Base-by-base conservation (phyloP, 2,329 filamentous ascomycete species). In the Ustilaginoidea virens region DNA sequence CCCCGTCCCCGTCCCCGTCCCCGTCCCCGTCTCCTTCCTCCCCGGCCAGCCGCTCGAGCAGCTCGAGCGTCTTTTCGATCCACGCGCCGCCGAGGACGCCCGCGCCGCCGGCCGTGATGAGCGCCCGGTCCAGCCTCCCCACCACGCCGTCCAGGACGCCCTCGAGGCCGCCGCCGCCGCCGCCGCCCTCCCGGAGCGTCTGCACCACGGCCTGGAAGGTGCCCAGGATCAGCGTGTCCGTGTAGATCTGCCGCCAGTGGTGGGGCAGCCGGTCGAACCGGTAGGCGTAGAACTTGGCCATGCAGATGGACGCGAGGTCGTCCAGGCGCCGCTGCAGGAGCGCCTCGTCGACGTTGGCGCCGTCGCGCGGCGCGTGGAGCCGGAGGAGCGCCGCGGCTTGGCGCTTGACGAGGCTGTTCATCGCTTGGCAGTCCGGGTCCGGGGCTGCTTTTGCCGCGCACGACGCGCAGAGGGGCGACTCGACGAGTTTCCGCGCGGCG, bases 91-190 rank as follows among this genome's bases (percentile, higher is more conserved):
- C 64, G 31, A 80, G 58, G 1, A 46, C 37, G 1, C 65, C 60
- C 2, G 69, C 69, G 0, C 67, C 77, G 1, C 79, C 80, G 0
- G 80, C 70, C 30, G 85, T 66, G 25, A 92, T 81, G 25, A 92
- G 52, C 0, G 79, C 75, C 48, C 74, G 72, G 42, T 94, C 86
- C 2, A 96, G 61, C 1, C 64, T 54, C 30, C 64, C 62, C 19
- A 92, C 66, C 2, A 79, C 58, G 2, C 60, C 49, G 19, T 69
- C 61, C 4, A 85, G 45, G 3, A 35, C 30, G 7, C 31, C 28
- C 17, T 42, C 39, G 5, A 39, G 32, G 2, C 38, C 34, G 8
- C 25, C 26, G 3, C 17, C 27, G 7, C 22, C 27, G 4, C 23
- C n/a, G 1, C 22, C 27, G 22, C 22, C 12, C 22, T 23, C 10